Base-by-base conservation (phyloP, 495 filamentous ascomycete species). In the Penicillium waksmanii region DNA sequence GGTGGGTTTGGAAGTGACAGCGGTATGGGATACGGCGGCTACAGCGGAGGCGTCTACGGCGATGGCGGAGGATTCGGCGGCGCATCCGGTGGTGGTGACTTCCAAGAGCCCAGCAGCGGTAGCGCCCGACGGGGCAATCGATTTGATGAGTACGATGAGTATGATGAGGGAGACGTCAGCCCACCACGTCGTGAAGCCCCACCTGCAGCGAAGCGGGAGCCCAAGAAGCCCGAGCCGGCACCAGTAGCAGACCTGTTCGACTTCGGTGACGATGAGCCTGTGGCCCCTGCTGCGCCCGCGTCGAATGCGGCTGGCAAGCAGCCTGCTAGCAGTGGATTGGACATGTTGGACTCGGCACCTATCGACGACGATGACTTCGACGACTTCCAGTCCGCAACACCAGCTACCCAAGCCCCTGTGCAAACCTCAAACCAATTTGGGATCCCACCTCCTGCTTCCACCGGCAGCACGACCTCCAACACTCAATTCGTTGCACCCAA, bases 121-220 rank as follows among this genome's bases (percentile, higher is more conserved):
- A 51, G 46, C 25, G 80, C 84, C 27, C 74, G 84, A 63, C 75
- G 81, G 38, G 76, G 80, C 17, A 94, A 96, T 59, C 87, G 86
- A 54, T 98, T 97, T 62, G 93, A 98, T 53, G 95, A 98, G 73
- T 98, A 98, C 66, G 92, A 98, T 67, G 95, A 98, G 73, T 91
- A 88, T 62, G 93, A 98, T 58, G 94, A 96, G 58, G 92, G 81
- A 23, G 88, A 82, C 55, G 76, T 71, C 63, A 68, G 75, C 66
- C 76, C 67, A 51, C 76, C 63, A 35, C 81, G 82, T 61, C 81
- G 82, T 57, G 61, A 75, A 42, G 50, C 80, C 49, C 65, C 78
- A 58, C 64, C 78, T 48, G 62, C 78, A 58, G 62, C 79, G 46
- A 76, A 77, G 60, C 62, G 76, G 64, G 80, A 81, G 48, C 85